Percentiles rank a stretch among this genome's conserved stretches.
Conservation (phyloP, 1,284 basidiomycete genomes). For the Austroboletus niveus region DNA sequence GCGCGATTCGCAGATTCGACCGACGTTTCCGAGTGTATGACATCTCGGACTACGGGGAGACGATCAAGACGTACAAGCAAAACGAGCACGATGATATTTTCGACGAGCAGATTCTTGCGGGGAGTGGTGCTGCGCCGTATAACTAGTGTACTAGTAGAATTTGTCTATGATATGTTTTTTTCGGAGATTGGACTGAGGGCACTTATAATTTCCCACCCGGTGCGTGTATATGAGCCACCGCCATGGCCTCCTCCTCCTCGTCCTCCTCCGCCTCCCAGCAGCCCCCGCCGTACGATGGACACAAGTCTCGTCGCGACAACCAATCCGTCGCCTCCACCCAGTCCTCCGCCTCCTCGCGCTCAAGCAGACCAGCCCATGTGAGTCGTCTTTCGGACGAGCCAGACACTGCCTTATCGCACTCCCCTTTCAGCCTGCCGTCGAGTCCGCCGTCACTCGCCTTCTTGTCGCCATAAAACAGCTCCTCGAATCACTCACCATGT, state of each 20-base stretch:
- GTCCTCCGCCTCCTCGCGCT: slow-evolving; percentile 30
- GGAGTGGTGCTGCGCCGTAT: slow-evolving; percentile 44
- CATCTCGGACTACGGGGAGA: slow-evolving; percentile 86
- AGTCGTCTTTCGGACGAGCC: no score
- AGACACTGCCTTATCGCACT: no score
- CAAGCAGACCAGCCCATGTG: slow-evolving; percentile 30
- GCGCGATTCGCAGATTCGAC: slow-evolving; percentile 59
- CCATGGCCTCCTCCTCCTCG: slow-evolving; percentile 14
- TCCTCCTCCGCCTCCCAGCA: slow-evolving; percentile 19
- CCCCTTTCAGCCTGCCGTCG: slow-evolving; percentile 63
- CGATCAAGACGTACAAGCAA: slow-evolving; percentile 86
- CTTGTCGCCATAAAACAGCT: slow-evolving; percentile 95
- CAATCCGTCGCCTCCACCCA: slow-evolving; percentile 42
- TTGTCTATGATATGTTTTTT: not conserved
- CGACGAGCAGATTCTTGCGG: slow-evolving; percentile 63
- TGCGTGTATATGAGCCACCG: slow-evolving; percentile 1
- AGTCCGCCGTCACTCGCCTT: slow-evolving; percentile 90
- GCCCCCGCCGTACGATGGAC: slow-evolving; percentile 25
- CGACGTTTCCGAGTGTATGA: slow-evolving; percentile 87
- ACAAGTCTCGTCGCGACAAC: slow-evolving; percentile 46
- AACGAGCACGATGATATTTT: slow-evolving; percentile 71
- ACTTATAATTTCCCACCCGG: no score
- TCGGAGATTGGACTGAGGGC: not conserved
- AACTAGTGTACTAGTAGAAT: not conserved
- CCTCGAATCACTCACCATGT: slow-evolving; percentile 87